These are phyloP conservation scores for Fusarium burgessii DNA, from an alignment of 2,329 filamentous ascomycete genomes.

Conservation along the genomic window DNA sequence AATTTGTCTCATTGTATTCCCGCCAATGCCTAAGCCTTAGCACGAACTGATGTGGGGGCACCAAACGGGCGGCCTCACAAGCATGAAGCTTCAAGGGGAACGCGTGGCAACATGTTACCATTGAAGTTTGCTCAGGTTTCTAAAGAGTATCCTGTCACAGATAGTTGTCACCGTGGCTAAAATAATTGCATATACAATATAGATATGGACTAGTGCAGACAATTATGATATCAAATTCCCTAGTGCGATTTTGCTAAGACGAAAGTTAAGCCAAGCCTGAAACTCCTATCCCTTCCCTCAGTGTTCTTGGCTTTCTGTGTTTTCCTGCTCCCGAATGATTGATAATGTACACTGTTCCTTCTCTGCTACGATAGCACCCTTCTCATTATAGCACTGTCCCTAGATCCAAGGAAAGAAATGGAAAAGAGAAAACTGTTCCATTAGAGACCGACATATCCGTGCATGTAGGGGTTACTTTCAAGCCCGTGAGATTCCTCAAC, in stretches of 20 bases:
- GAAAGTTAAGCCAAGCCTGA: constrained; percentile 36
- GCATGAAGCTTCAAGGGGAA: constrained; percentile 13
- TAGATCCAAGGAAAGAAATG: constrained; percentile 22
- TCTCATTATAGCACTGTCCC: constrained; percentile 36
- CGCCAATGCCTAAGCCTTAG: constrained; percentile 11
- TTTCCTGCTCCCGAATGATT: constrained; percentile 20
- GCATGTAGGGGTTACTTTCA: constrained; percentile 21
- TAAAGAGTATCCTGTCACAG: not conserved
- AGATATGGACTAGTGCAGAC: no score
- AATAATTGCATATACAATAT: not conserved
- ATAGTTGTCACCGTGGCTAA: not conserved
- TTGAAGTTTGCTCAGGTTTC: not conserved
- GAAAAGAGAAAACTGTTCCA: not conserved
- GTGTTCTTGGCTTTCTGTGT: constrained; percentile 30
- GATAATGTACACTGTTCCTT: constrained; percentile 37
- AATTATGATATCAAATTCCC: not conserved
- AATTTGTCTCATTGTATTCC: constrained; percentile 20
- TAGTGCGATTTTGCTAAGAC: constrained; percentile 18
- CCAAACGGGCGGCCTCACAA: constrained; percentile 39
- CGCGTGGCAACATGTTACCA: constrained; percentile 39
- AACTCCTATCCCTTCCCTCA: constrained; percentile 42
- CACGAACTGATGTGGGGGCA: constrained; percentile 33
- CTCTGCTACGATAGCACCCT: constrained; percentile 33
- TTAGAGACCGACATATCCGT: constrained; percentile 26
- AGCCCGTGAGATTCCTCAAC: constrained; percentile 40